phyloP scores from a whole-genome alignment of 2,329 filamentous ascomycete genomes.

The Botrytis pseudocinerea region DNA sequence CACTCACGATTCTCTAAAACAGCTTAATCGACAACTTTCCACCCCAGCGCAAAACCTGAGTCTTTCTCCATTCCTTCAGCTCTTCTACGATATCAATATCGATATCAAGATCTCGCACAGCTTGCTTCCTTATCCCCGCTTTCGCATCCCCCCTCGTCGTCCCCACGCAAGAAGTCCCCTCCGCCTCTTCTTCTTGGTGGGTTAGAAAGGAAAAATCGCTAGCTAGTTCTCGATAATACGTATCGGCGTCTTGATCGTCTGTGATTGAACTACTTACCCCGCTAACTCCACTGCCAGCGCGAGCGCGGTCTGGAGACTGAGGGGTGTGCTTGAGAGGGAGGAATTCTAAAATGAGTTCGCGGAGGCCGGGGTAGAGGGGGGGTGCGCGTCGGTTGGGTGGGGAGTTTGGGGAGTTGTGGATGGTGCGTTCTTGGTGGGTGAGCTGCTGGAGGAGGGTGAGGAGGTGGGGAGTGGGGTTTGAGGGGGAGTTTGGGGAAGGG shows the following conservation, averaged over 20 bases:
- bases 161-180: neutral
- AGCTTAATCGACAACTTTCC: conserved; percentile 27
- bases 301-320: neutral
- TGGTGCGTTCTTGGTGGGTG: conserved; percentile 51
- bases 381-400: conserved; percentile 40
- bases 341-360: conserved; percentile 56
- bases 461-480: conserved; percentile 48
- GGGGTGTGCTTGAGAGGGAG: conserved; percentile 27
- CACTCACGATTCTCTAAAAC: neutral
- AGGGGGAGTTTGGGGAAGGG: too few species aligned
- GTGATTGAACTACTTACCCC: conserved; percentile 27
- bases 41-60: conserved; percentile 26
- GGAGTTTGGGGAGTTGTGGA: conserved; percentile 38
- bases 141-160: neutral
- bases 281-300: neutral
- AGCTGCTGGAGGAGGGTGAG: conserved; percentile 47
- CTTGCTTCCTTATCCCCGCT: neutral
- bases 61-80: conserved; percentile 28
- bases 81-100: conserved; percentile 29
- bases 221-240: conserved; percentile 26
- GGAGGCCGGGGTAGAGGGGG: conserved; percentile 51
- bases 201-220: conserved; percentile 39
- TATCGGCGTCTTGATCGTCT: conserved; percentile 36
- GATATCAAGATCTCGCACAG: conserved; percentile 24
- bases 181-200: neutral